Evolutionary conservation across 78 protist genomes (phyloP), one percentile per base, ranked within the genome.

Genomic region (Paratrimastix pyriformis): DNA sequence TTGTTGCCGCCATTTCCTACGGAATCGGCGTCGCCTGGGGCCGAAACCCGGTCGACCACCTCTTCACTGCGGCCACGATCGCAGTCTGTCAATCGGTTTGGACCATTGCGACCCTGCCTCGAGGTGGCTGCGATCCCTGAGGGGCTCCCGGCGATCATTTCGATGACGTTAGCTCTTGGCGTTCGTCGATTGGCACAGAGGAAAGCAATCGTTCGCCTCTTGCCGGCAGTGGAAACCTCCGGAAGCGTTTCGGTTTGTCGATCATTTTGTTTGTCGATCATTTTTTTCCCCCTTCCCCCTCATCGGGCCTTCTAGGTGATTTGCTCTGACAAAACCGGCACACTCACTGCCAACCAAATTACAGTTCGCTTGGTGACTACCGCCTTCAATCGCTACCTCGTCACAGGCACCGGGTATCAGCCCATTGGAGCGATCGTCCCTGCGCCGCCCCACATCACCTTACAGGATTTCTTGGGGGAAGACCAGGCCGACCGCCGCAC

Each of bases 251-350:
- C 68, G 26, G 86, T 92, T 57, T n/a, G n/a, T n/a, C n/a, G n/a
- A n/a, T n/a, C n/a, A n/a, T n/a, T n/a, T n/a, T n/a, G n/a, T n/a
- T n/a, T n/a, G n/a, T n/a, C n/a, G n/a, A n/a, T n/a, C n/a, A n/a
- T n/a, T n/a, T n/a, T n/a, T n/a, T n/a, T n/a, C n/a, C n/a, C n/a
- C n/a, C n/a, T n/a, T n/a, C n/a, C n/a, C n/a, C n/a, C n/a, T n/a
- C n/a, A n/a, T n/a, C n/a, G n/a, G n/a, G n/a, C n/a, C n/a, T n/a
- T n/a, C n/a, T n/a, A n/a, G n/a, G n/a, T n/a, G n/a, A 89, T 96
- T 57, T 85, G 92, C 86, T 84, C 91, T 6, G 97, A 96, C 81
- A 96, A 96, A 86, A 96, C 99, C 1, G 97, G 97, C 48, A 96
- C 99, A 3, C 78, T 96, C 29, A 96, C 99, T 39, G 65, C 77